Conservation (phyloP, 1,284 basidiomycete species). For the Moesziomyces sp. region DNA sequence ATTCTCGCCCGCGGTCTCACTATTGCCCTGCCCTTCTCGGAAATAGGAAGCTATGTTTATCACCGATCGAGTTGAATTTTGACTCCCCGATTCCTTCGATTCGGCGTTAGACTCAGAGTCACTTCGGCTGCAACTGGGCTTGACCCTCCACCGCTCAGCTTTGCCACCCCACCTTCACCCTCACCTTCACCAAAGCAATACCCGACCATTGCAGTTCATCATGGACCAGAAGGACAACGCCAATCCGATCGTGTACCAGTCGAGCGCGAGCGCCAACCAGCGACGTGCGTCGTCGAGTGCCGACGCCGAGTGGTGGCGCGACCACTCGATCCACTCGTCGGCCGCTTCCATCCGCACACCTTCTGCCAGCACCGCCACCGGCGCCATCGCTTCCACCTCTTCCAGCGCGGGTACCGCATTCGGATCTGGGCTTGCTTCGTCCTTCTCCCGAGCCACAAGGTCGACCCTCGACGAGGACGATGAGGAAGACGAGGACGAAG, state of each 20-base stretch:
- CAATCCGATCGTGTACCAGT: constrained; percentile 68
- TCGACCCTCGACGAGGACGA: constrained; percentile 37
- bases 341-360: constrained; percentile 8
- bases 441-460: constrained; percentile 26
- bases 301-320: constrained; percentile 63
- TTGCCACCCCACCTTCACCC: not conserved
- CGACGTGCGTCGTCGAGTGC: constrained; percentile 28
- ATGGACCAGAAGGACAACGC: constrained; percentile 67
- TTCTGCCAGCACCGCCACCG: constrained; percentile 6
- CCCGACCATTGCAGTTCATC: not conserved
- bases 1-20: no score
- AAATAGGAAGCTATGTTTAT: no score
- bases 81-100: no score
- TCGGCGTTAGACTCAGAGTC: no score
- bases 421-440: constrained; percentile 71
- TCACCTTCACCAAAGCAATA: not conserved
- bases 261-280: constrained; percentile 61
- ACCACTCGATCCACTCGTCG: constrained; percentile 48
- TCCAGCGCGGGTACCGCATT: not conserved
- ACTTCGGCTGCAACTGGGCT: no score
- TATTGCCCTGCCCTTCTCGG: no score
- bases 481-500: constrained; percentile 10
- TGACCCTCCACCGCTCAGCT: no score
- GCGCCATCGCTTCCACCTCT: constrained; percentile 1
- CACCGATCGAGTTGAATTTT: no score